A percentile compares a stretch with the other conserved stretches of the same genome.
Evolutionary conservation across 306 rosid species (phyloP).

Genomic region (Gastrolobium villosum): DNA sequence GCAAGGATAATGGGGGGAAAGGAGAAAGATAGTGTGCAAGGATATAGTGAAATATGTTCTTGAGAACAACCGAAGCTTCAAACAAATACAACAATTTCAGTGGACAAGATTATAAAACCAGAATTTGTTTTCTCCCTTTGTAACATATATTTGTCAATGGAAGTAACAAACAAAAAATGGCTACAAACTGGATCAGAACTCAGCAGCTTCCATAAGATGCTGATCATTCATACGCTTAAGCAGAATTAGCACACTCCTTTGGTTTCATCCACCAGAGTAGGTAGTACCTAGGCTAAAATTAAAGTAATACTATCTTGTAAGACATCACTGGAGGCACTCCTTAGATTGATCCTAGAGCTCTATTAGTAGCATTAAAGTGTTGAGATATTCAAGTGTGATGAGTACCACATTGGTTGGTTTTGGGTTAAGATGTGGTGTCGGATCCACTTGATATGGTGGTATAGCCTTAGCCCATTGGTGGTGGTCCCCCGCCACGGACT

Average conservation of each 20-base stretch:
- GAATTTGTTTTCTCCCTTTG: neutral
- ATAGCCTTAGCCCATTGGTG: no score
- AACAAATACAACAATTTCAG: neutral
- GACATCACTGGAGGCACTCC: constrained; percentile 1
- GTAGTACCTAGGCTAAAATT: constrained; percentile 21
- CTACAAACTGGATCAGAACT: constrained; percentile 24
- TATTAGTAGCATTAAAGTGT: neutral
- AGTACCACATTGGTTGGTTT: no score
- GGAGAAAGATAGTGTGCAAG: neutral
- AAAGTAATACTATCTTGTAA: neutral
- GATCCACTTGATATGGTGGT: no score
- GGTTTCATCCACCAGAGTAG: constrained; percentile 11
- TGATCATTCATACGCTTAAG: constrained; percentile 32
- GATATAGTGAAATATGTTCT: neutral
- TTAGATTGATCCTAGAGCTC: constrained; percentile 28
- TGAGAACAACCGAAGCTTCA: constrained; percentile 13
- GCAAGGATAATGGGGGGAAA: neutral
- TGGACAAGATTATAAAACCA: neutral
- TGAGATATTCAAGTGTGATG: no score
- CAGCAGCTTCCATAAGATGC: constrained; percentile 22
- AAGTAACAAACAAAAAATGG: constrained; percentile 21
- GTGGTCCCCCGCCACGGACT: no score
- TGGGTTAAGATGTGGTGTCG: no score
- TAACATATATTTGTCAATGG: neutral
- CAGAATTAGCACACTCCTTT: constrained; percentile 12